Base-by-base conservation (phyloP, 371 early-diverging fungal species). In the Mucor velutinosus region DNA sequence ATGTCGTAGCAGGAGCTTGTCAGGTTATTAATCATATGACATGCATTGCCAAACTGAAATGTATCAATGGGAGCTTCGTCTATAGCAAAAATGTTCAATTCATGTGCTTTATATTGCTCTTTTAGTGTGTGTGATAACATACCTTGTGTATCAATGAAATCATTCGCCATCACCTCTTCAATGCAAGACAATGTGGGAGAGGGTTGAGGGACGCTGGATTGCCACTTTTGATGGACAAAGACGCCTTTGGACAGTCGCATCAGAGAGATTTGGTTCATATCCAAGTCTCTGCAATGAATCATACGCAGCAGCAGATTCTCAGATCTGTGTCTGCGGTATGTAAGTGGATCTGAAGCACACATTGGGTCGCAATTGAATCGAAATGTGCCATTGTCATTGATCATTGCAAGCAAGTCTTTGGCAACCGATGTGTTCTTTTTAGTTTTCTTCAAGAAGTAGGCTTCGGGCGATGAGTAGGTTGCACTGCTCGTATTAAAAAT, bases 171-270 rank as follows among this genome's bases (percentile, higher is more conserved):
- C 12, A 53, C 19, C 3, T 69, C 70, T 39, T 70, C 65, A 49
- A 76, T 72, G 3, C 64, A 64, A 27, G 76, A 72, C 15, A 72
- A 15, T 0, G 76, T 76, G 17, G 76, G 76, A 19, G 76, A 76
- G 15, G 71, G 30, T 3, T 62, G 68, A 39, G 73, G 66, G 3
- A 23, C 33, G 55, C 49, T 45, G 2, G 77, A 65, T 27, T 77
- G 74, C 71, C 76, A 77, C 64, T 77, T 74, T n/a, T 73, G 77
- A 35, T 74, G 77, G 17, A 81, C 68, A 70, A 79, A 82, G 17
- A 82, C 72, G 21, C 82, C 82, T 64, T 75, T 77, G 12, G 76
- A 74, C 2, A 82, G 37, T 8, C 78, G 75, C 58, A 77, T 72
- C 3, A 82, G 12, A 23, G 73, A 71, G 0, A 72, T 55, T 30